Percentiles rank a stretch among this genome's conserved stretches.
These are phyloP conservation scores for Parasitella parasitica DNA, from an alignment of 371 early-diverging fungal genomes.

Conservation along the genomic window DNA sequence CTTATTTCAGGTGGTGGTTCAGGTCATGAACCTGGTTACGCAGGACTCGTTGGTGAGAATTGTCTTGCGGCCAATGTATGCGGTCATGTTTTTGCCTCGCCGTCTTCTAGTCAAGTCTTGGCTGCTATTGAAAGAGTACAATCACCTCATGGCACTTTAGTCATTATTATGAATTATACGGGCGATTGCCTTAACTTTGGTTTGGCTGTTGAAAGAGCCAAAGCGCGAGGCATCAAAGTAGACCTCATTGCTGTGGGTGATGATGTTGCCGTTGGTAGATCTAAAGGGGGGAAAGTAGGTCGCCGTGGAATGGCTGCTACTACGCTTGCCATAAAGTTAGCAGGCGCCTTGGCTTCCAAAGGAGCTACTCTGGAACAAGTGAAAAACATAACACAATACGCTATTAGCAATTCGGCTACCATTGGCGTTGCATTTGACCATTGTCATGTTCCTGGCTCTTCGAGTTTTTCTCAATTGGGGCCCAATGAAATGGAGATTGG, in stretches of 20 bases:
- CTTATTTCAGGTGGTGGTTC: conserved; percentile 81
- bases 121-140: conserved; percentile 66
- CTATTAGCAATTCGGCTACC: conserved; percentile 63
- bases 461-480: conserved; percentile 17
- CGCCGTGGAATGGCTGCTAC: conserved; percentile 82
- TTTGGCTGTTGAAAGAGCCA: conserved; percentile 76
- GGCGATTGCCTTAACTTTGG: conserved; percentile 84
- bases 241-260: conserved; percentile 78
- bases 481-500: conserved; percentile 70
- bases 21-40: conserved; percentile 86
- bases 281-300: conserved; percentile 67
- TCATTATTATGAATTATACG: conserved; percentile 86
- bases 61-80: conserved; percentile 73
- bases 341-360: conserved; percentile 65
- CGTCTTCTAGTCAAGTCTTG: conserved; percentile 72
- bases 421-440: conserved; percentile 77
- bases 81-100: conserved; percentile 87
- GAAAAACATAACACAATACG: conserved; percentile 49
- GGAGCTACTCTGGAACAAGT: conserved; percentile 64
- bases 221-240: conserved; percentile 66
- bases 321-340: conserved; percentile 75
- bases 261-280: conserved; percentile 72
- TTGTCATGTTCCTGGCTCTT: conserved; percentile 70
- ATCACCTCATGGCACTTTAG: conserved; percentile 67
- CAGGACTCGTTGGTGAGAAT: conserved; percentile 73